A percentile compares a stretch with the other conserved stretches of the same genome.
These are phyloP conservation scores for Dichotomopilus funicola DNA, from an alignment of 2,329 filamentous ascomycete genomes.

Conservation along the genomic window DNA sequence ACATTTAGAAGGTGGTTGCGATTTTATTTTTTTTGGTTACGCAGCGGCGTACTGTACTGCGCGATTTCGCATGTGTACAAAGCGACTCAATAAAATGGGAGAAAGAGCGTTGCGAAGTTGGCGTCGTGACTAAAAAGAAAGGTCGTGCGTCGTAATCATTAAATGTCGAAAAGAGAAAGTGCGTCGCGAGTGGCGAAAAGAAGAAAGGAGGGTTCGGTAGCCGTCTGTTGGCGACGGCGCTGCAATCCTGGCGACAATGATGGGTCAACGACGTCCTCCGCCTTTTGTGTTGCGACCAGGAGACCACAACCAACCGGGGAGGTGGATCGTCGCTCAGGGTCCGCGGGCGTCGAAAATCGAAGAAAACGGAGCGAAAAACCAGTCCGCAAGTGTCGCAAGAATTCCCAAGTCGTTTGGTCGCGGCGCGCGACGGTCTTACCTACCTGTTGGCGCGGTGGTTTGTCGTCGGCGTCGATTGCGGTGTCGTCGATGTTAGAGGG, in stretches of 20 bases:
- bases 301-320: constrained; percentile 5
- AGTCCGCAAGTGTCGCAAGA: constrained; percentile 8
- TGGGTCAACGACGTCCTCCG: constrained; percentile 13
- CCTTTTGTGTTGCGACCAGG: constrained; percentile 4
- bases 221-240: constrained; percentile 3
- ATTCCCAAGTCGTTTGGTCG: constrained; percentile 7
- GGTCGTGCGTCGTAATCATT: constrained; percentile 14
- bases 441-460: constrained; percentile 14
- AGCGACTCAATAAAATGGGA: constrained; percentile 2
- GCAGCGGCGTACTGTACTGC: constrained; percentile 8
- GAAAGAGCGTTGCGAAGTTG: constrained; percentile 10
- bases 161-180: background rate
- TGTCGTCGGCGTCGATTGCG: constrained; percentile 16
- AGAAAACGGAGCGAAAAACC: background rate
- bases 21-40: constrained; percentile 2
- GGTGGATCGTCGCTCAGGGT: constrained; percentile 1
- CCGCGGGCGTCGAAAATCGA: background rate
- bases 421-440: constrained; percentile 14
- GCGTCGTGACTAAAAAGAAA: constrained; percentile 5
- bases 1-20: constrained; percentile 34
- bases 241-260: constrained; percentile 4
- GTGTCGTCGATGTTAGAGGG: constrained; percentile 18
- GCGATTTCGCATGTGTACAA: constrained; percentile 19
- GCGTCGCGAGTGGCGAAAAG: background rate
- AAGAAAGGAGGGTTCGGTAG: background rate